Base-by-base conservation (phyloP, 129 eudicot genomes). In the Tagetes patula region DNA sequence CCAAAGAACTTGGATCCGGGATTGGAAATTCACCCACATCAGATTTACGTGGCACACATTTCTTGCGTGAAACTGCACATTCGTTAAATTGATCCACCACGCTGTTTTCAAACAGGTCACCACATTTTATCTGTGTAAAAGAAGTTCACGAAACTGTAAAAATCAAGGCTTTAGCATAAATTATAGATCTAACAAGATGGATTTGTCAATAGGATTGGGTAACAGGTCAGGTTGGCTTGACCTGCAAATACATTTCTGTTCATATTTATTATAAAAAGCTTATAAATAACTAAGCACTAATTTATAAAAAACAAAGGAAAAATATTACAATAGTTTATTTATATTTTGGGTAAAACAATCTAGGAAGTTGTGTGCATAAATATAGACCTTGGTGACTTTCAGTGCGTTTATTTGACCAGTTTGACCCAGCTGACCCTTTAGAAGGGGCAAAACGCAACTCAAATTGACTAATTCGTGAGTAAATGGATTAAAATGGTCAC, bases 21-120 rank as follows among this genome's bases (percentile, higher is more conserved):
- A 84, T 85, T 0, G 98, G 98, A 65, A 89, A 93, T 77, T 93
- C 98, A 34, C 98, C 98, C 59, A 90, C 92, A 60, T 93, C 98
- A 34, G 95, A 89, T 86, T 89, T 90, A 34, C 78, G 92, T 4
- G 98, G 96, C 71, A 93, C 96, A 62, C 98, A 93, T 83, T 93
- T 93, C 79, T 93, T 93, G 37, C 91, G 78, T 37, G 98, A 89
- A 64, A 93, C 98, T 31, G 98, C 98, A 84, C 98, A 93, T 52
- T 89, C 96, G 40, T 93, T 93, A 85, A 93, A 93, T 72, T 93
- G 82, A 50, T 93, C 98, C 9, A 93, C 98, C 13, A 90, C 96
- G 34, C 87, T 93, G 83, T 93, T 93, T 83, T 80, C 95, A 71
- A 93, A 93, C 76, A 93, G 84, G 78, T 93, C 98, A 38, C 98